Evolutionary conservation across 768 basidiomycete genomes (phyloP).

Genomic region (Leccinum boreale): DNA sequence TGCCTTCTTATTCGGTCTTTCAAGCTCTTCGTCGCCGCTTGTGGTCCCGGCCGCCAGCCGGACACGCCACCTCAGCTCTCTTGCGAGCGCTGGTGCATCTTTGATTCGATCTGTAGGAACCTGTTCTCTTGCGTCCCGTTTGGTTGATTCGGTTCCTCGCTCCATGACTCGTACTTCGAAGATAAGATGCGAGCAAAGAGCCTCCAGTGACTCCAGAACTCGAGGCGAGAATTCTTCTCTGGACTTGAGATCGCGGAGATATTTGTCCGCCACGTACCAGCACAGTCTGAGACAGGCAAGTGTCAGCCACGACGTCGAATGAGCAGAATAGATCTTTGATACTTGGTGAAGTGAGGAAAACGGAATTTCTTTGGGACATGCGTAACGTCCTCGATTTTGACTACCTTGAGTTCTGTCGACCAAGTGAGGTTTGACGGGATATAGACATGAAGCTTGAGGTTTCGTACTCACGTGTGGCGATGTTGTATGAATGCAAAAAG

Average conservation of each 20-base stretch:
- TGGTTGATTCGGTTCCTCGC: conserved; percentile 62
- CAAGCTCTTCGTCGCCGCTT: conserved; percentile 65
- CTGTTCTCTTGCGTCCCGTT: conserved; percentile 76
- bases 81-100: conserved; percentile 75
- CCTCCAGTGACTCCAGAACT: conserved; percentile 66
- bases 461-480: conserved; percentile 68
- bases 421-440: conserved; percentile 11
- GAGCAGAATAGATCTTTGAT: conserved; percentile 23
- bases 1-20: conserved; percentile 23
- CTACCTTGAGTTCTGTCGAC: conserved; percentile 72
- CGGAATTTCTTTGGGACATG: conserved; percentile 91
- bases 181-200: conserved; percentile 76
- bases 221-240: conserved; percentile 52
- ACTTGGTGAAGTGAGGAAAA: conserved; percentile 82
- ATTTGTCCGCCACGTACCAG: conserved; percentile 88
- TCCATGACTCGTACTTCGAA: conserved; percentile 73
- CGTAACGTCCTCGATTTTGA: conserved; percentile 89
- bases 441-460: neutral
- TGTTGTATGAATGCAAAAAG: conserved; percentile 91
- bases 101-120: conserved; percentile 79
- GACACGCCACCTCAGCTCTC: conserved; percentile 85
- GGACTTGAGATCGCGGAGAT: conserved; percentile 66
- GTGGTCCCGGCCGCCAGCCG: conserved; percentile 55
- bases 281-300: conserved; percentile 54
- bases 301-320: conserved; percentile 4